These are phyloP conservation scores for Trametes villosa DNA, from an alignment of 768 basidiomycete genomes.

Conservation along the genomic window DNA sequence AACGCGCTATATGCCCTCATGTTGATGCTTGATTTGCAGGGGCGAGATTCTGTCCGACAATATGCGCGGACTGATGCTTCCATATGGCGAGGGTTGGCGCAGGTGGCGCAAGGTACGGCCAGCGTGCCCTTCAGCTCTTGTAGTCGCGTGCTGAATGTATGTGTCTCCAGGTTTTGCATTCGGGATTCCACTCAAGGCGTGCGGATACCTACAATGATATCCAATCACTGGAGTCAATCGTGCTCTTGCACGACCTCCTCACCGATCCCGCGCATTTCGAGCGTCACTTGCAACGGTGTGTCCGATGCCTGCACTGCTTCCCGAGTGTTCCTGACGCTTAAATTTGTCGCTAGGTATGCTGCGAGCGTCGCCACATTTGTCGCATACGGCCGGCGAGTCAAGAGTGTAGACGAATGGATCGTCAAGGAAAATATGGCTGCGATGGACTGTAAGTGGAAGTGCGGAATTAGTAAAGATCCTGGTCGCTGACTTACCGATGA, in stretches of 20 bases:
- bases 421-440: conserved; percentile 50
- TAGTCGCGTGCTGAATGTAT: not conserved
- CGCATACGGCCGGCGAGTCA: conserved; percentile 47
- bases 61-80: conserved; percentile 49
- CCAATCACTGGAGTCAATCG: conserved; percentile 52
- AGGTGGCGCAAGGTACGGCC: conserved; percentile 49
- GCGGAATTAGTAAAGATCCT: too few relatives aligned
- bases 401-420: conserved; percentile 51
- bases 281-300: conserved; percentile 45
- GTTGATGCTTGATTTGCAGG: conserved; percentile 24
- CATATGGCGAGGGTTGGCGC: conserved; percentile 49
- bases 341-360: conserved; percentile 39
- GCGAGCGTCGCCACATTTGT: conserved; percentile 51
- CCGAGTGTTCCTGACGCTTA: not conserved
- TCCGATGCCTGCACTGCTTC: not conserved
- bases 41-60: conserved; percentile 53
- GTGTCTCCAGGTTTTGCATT: conserved; percentile 44
- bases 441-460: conserved; percentile 47
- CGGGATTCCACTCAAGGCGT: conserved; percentile 46
- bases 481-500: too few relatives aligned
- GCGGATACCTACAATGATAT: conserved; percentile 49
- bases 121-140: not conserved
- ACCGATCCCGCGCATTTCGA: conserved; percentile 45
- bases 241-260: conserved; percentile 47
- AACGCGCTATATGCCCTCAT: not conserved